Base-by-base conservation (phyloP, 768 basidiomycete species). In the Harrya chromipes region DNA sequence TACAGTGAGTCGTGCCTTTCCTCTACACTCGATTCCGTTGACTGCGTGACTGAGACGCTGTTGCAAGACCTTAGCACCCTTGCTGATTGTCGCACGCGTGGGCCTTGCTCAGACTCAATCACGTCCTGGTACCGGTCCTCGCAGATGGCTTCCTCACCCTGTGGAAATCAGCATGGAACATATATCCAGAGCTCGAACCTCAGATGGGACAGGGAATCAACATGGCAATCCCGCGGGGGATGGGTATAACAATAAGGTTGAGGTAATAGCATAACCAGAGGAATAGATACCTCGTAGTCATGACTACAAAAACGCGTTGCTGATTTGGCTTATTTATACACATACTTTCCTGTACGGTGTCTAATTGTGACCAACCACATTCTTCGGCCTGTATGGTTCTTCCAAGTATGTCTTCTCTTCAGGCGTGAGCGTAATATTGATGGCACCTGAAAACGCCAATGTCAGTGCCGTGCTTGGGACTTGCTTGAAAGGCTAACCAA, bases 351-450 rank as follows among this genome's bases (percentile, higher is more conserved):
- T 6, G 14, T 33, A 33, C 29, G 29, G 11, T 33, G 16, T 33
- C 14, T 33, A 33, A 16, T 33, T 33, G 33, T 75, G 73, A n/a
- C 77, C 74, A 6, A 74, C 52, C 17, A 77, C 64, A 7, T 63
- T 34, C 52, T 66, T 67, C 4, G 79, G 71, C 37, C 46, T 52
- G 61, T 82, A 82, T 1, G 66, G 62, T 53, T 76, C 72, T 40
- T 73, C 72, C 40, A 83, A 66, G 39, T 68, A 71, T 49, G 71
- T 65, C 31, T 75, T 65, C 52, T 83, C 82, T 21, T 81, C 81
- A 10, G 63, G 60, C 0, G 72, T 72, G 50, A 83, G 64, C 35
- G 72, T 62, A 37, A 82, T 53, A 26, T 77, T 63, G 38, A 77
- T 16, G 16, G 33, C 33, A 33, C 33, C 16, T 64, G 16, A 64